Percentiles rank a stretch among this genome's conserved stretches.
Conservation (phyloP, 2,329 filamentous ascomycete species). For the Daldinia sp. region DNA sequence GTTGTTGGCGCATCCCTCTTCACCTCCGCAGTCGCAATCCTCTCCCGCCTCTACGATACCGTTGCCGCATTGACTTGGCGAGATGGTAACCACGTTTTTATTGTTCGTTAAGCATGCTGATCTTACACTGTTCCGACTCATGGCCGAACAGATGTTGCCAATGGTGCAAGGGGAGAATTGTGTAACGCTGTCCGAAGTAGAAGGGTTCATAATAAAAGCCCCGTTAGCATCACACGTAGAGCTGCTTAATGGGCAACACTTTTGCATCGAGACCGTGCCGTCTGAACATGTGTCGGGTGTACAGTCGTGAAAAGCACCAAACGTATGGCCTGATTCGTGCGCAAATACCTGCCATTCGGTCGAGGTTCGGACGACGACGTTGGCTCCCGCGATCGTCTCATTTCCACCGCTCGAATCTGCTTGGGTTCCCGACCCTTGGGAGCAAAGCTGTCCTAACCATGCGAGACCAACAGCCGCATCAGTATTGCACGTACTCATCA, state of each 20-base stretch:
- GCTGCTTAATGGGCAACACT: constrained; percentile 81
- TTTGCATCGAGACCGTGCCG: constrained; percentile 58
- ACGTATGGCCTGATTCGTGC: constrained; percentile 93
- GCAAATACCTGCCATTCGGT: constrained; percentile 96
- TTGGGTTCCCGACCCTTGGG: constrained; percentile 62
- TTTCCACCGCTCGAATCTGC: constrained; percentile 58
- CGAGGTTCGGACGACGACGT: constrained; percentile 84
- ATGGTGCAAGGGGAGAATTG: constrained; percentile 88
- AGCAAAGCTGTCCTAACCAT: constrained; percentile 90
- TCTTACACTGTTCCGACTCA: constrained; percentile 79
- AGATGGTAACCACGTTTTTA: constrained; percentile 80
- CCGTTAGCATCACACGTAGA: constrained; percentile 76
- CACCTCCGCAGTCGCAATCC: constrained; percentile 93
- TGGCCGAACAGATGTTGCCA: constrained; percentile 91
- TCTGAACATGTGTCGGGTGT: constrained; percentile 71
- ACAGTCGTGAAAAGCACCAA: constrained; percentile 96
- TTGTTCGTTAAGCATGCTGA: constrained; percentile 85
- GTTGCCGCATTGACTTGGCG: constrained; percentile 89
- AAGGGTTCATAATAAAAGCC: constrained; percentile 96
- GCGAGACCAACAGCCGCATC: constrained; percentile 87
- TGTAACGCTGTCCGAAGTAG: constrained; percentile 75
- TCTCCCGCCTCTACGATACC: constrained; percentile 95
- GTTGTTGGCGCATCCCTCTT: constrained; percentile 74
- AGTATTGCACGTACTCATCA: constrained; percentile 83
- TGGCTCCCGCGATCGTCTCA: constrained; percentile 84